Base-by-base conservation (phyloP, 148 eudicot species). In the Rheum nobile region DNA sequence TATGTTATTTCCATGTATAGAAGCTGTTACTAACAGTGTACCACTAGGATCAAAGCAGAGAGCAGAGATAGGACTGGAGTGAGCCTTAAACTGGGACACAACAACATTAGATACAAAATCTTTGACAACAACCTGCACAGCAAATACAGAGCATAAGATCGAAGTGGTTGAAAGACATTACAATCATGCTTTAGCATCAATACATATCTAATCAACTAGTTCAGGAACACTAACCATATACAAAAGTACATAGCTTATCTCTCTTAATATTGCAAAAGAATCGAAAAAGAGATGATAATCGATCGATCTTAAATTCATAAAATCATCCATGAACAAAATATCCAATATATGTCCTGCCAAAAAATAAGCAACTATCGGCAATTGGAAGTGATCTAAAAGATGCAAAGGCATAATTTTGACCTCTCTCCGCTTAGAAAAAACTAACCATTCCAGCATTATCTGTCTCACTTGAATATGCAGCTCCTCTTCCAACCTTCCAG, bases 381-480 rank as follows among this genome's bases (percentile, higher is more conserved):
- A 28, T 12, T 19, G 67, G 13, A 61, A 29, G 7, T 61, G 35
- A 4, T 55, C 67, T 28, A 61, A 28, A 22, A 28, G 35, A 61
- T 8, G 19, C 17, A 13, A 28, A 29, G 13, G 63, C 31, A 55
- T 6, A 19, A 24, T 24, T 21, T 9, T 24, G 31, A 24, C 12
- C 26, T 21, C 43, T 3, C 63, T 24, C 31, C 1, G n/a, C 67
- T 28, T 65, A 65, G 11, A 34, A 65, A n/a, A 37, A 5, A 80
- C 84, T 84, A 67, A 84, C 86, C 87, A 77, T 80, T 70, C 87
- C 87, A 63, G 84, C 82, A 79, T 71, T 79, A 59, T 84, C 84
- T 37, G 72, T 69, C 68, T 81, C 87, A 48, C 78, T 55, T 54
- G 80, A 41, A 65, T 65, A 46, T n/a, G 28, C 72, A 22, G 75